A percentile compares a stretch with the other conserved stretches of the same genome.
These are phyloP conservation scores for Rhododendron griersonianum DNA, from an alignment of 148 eudicot genomes.

Conservation along the genomic window DNA sequence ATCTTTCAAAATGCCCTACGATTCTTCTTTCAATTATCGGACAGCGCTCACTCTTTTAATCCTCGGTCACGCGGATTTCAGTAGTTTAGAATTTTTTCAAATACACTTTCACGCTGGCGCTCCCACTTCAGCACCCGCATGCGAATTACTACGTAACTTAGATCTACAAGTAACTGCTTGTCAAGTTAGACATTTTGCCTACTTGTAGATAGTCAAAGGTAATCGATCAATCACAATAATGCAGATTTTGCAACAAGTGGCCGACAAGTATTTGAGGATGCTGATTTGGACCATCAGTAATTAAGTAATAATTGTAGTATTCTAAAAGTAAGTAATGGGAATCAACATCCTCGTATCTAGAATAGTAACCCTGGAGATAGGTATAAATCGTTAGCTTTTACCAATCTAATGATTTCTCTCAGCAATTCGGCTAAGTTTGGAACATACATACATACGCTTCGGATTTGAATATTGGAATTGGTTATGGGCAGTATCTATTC, in stretches of 20 bases:
- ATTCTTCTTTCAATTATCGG: too few relatives aligned
- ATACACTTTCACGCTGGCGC: neutral
- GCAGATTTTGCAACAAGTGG: slow-evolving; percentile 27
- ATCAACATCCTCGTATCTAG: slow-evolving; percentile 32
- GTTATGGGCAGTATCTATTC: too few relatives aligned
- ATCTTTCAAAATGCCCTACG: too few relatives aligned
- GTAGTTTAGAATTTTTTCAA: neutral
- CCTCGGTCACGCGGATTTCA: too few relatives aligned
- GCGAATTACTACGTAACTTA: neutral
- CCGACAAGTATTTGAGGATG: slow-evolving; percentile 43
- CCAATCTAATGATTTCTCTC: slow-evolving; percentile 21
- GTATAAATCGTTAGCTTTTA: slow-evolving; percentile 28
- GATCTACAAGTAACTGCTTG: neutral
- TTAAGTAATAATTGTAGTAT: neutral
- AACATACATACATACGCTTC: too few relatives aligned
- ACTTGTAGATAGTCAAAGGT: too few relatives aligned
- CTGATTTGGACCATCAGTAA: slow-evolving; percentile 21
- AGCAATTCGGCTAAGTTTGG: neutral
- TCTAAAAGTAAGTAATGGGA: slow-evolving; percentile 14
- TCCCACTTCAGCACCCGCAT: neutral
- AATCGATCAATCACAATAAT: too few relatives aligned
- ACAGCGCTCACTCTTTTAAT: too few relatives aligned
- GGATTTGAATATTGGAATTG: too few relatives aligned
- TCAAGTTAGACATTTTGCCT: too few relatives aligned
- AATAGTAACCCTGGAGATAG: slow-evolving; percentile 21